Conservation (phyloP, 345 rosid genomes). For the Populus simonii region DNA sequence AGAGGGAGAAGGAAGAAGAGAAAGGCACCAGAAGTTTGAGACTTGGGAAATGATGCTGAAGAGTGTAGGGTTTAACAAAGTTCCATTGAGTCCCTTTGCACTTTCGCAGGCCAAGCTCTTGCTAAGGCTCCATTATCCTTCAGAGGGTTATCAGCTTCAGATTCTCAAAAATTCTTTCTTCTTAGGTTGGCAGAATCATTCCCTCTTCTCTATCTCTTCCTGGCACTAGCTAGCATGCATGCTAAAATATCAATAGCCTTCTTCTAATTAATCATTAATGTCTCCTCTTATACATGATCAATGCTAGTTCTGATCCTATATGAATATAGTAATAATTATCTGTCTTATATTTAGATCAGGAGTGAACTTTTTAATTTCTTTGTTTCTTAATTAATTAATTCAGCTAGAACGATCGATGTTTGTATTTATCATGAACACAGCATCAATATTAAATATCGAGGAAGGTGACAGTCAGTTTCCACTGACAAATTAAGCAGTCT, state of each 20-base stretch:
- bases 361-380: background rate
- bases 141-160: slow-evolving; percentile 86
- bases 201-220: slow-evolving; percentile 89
- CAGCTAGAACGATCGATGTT: background rate
- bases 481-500: background rate
- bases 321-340: background rate
- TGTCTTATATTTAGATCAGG: background rate
- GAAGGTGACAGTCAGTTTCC: background rate
- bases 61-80: slow-evolving; percentile 60
- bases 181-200: slow-evolving; percentile 82
- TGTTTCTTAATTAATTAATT: background rate
- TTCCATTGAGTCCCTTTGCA: slow-evolving; percentile 75
- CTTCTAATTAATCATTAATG: background rate
- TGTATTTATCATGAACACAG: background rate
- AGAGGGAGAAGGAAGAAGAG: slow-evolving; percentile 58
- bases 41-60: slow-evolving; percentile 71
- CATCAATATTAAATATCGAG: background rate
- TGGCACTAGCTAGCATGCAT: slow-evolving; percentile 48
- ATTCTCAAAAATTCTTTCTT: slow-evolving; percentile 55
- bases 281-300: background rate
- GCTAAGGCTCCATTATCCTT: slow-evolving; percentile 87
- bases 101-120: slow-evolving; percentile 91
- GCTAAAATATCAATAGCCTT: background rate
- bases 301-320: background rate
- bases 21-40: slow-evolving; percentile 60